phyloP scores from a whole-genome alignment of 345 rosid genomes.

The Leavenworthia alabamica region DNA sequence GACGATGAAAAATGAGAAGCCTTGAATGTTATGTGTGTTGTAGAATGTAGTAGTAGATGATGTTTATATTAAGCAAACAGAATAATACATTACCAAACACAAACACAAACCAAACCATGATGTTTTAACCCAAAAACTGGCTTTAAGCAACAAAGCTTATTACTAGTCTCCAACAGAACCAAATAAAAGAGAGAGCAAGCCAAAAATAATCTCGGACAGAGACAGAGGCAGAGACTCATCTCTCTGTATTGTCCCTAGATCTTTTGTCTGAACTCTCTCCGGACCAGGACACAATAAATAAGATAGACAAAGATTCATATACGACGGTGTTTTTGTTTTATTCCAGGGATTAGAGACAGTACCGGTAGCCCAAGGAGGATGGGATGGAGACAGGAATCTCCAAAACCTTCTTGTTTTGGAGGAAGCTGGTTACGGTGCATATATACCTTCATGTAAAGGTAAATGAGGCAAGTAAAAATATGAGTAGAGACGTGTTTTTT shows the following conservation, averaged over 20 bases:
- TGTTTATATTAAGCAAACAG: constrained; percentile 20
- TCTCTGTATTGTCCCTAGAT: constrained; percentile 3
- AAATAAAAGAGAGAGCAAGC: constrained; percentile 17
- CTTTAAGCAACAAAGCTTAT: constrained; percentile 22
- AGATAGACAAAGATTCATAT: constrained; percentile 19
- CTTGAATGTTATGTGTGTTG: not conserved
- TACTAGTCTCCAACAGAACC: constrained; percentile 13
- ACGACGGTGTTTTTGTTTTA: constrained; percentile 17
- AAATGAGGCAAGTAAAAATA: constrained; percentile 12
- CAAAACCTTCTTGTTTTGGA: constrained; percentile 27
- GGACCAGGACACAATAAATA: constrained; percentile 17
- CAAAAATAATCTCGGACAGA: constrained; percentile 17
- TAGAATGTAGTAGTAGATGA: no score
- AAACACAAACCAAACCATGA: constrained; percentile 19
- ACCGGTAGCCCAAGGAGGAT: constrained; percentile 20
- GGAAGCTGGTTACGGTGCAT: constrained; percentile 26
- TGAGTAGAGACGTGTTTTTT: constrained; percentile 8
- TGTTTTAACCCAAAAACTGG: constrained; percentile 16
- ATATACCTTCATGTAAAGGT: constrained; percentile 29
- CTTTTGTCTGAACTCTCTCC: constrained; percentile 20
- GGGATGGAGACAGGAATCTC: constrained; percentile 27
- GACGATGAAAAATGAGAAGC: constrained; percentile 39
- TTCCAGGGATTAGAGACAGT: constrained; percentile 29
- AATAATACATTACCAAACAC: constrained; percentile 21
- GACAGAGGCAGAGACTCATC: constrained; percentile 17